Evolutionary conservation across 1,284 basidiomycete genomes (phyloP).

Genomic region (Ceraceosorus guamensis): DNA sequence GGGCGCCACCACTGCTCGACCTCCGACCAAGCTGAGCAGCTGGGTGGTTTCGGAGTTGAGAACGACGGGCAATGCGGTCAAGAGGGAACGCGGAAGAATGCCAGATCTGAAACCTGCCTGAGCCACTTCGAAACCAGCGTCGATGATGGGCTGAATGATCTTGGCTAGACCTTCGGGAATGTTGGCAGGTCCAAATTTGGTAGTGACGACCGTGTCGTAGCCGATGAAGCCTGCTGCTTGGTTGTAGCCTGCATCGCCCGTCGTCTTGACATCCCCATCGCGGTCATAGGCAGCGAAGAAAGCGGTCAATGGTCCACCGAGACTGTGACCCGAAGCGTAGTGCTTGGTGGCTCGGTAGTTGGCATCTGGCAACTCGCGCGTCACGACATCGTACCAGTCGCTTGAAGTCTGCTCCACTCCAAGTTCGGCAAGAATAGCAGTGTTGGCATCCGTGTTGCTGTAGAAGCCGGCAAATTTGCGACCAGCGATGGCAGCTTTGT

Average conservation of each 20-base stretch:
- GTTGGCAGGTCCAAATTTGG: conserved; percentile 1
- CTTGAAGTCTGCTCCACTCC: conserved; percentile 10
- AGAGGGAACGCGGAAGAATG: conserved; percentile 2
- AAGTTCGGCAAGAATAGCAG: conserved; percentile 7
- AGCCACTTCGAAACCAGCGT: not conserved
- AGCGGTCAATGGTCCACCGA: conserved; percentile 8
- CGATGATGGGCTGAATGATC: conserved; percentile 1
- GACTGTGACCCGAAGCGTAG: conserved; percentile 9
- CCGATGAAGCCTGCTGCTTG: conserved; percentile 6
- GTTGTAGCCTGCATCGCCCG: conserved; percentile 8
- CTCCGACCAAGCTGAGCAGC: not conserved
- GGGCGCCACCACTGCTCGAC: not conserved
- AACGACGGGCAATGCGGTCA: conserved; percentile 8
- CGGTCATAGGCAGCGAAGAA: conserved; percentile 9
- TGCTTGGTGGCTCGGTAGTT: conserved; percentile 8
- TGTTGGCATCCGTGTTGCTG: conserved; percentile 2
- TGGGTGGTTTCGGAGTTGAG: conserved; percentile 1
- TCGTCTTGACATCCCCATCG: conserved; percentile 1
- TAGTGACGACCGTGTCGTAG: conserved; percentile 3
- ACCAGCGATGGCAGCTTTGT: conserved; percentile 4
- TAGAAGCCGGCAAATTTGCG: conserved; percentile 7
- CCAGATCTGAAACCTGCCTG: conserved; percentile 1
- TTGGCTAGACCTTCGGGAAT: not conserved
- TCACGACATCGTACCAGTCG: conserved; percentile 10
- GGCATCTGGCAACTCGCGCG: conserved; percentile 7